Conservation (phyloP, 257 asterid species). For the Paulownia fortunei region DNA sequence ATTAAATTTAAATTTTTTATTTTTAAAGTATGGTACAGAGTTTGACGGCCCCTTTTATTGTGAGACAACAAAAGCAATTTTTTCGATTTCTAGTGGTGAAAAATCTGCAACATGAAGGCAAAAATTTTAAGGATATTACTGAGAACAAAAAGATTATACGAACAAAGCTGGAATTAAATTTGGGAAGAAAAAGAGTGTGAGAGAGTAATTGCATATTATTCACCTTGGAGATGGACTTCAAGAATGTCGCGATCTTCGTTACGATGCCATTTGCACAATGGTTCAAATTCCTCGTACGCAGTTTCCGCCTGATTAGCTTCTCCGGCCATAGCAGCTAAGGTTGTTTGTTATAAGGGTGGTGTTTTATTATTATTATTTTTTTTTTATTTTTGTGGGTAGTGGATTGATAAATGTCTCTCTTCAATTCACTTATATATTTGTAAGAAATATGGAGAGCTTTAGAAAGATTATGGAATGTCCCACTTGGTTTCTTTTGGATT, state of each 20-base stretch:
- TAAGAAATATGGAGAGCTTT: not conserved
- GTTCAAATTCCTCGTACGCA: conserved; percentile 59
- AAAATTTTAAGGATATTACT: too few relatives aligned
- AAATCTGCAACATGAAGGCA: too few relatives aligned
- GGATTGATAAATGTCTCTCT: not conserved
- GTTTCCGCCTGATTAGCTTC: conserved; percentile 8
- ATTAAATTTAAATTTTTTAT: too few relatives aligned
- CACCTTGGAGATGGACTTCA: conserved; percentile 61
- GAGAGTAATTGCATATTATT: not conserved
- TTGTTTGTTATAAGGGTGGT: not conserved
- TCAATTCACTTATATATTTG: conserved; percentile 14
- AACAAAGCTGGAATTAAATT: too few relatives aligned
- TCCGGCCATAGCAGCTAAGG: conserved; percentile 42
- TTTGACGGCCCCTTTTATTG: too few relatives aligned
- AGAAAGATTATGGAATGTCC: conserved; percentile 31
- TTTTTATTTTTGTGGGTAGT: not conserved
- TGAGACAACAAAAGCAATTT: too few relatives aligned
- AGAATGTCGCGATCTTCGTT: conserved; percentile 55
- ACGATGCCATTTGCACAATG: conserved; percentile 68
- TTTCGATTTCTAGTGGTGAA: too few relatives aligned
- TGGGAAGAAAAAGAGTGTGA: too few relatives aligned
- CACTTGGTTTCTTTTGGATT: conserved; percentile 46
- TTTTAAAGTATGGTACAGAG: too few relatives aligned
- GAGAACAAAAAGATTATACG: too few relatives aligned
- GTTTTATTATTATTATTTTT: not conserved